A percentile compares a stretch with the other conserved stretches of the same genome.
Conservation (phyloP, 2,329 filamentous ascomycete genomes). For the Botrytis byssoidea region DNA sequence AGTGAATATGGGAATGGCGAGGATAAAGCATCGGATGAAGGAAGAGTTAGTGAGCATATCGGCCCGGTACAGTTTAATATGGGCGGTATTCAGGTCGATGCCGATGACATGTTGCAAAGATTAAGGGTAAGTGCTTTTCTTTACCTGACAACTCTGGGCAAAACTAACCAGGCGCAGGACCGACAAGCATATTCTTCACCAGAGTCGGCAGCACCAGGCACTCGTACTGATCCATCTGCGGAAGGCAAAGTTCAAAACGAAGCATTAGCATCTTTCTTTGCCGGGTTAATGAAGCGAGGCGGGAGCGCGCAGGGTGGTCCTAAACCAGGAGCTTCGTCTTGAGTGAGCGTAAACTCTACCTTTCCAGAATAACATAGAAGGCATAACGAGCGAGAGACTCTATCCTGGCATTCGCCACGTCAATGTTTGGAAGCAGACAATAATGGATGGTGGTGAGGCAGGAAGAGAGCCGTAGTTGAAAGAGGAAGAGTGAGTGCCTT, state of each 20-base stretch:
- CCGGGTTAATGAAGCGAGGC: slow-evolving; percentile 54
- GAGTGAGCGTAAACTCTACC: slow-evolving; percentile 7
- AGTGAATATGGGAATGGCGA: slow-evolving; percentile 28
- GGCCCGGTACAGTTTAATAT: slow-evolving; percentile 97
- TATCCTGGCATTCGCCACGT: slow-evolving; percentile 10
- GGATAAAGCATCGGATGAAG: slow-evolving; percentile 32
- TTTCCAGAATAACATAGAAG: neutral
- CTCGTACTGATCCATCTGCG: slow-evolving; percentile 31
- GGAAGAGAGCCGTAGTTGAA: neutral
- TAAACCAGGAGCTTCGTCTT: slow-evolving; percentile 33
- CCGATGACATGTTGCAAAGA: slow-evolving; percentile 86
- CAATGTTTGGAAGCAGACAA: neutral
- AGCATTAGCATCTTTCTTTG: slow-evolving; percentile 59
- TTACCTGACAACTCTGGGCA: neutral
- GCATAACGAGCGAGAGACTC: neutral
- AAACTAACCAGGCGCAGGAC: slow-evolving; percentile 32
- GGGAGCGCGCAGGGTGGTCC: slow-evolving; percentile 37
- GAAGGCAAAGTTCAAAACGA: slow-evolving; percentile 56
- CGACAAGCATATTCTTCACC: slow-evolving; percentile 39
- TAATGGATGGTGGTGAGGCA: neutral
- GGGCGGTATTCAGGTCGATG: slow-evolving; percentile 94
- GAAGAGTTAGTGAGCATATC: slow-evolving; percentile 64
- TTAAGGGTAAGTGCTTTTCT: slow-evolving; percentile 62
- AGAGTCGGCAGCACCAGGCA: slow-evolving; percentile 36
- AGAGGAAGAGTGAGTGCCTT: slow-evolving; percentile 4